Evolutionary conservation across 805 yeast genomes (phyloP), one percentile per base, ranked within the genome.

Genomic region (Lipomyces sp.): DNA sequence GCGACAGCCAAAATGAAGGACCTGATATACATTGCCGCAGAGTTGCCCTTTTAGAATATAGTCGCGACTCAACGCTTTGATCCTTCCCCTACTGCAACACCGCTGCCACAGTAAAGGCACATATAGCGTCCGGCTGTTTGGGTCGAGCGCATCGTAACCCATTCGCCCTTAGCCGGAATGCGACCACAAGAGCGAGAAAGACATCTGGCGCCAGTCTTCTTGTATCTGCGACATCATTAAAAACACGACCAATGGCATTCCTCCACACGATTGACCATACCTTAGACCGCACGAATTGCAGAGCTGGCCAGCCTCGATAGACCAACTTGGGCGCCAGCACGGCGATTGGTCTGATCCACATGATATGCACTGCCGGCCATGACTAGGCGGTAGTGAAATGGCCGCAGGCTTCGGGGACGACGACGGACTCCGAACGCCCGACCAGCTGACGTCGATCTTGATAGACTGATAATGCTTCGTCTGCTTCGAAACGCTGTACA

Each of bases 321-420:
- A 82, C 98, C 98, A 91, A 4, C 95, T 84, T 1, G 98, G 98
- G 65, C 98, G 79, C 98, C 98, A 91, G 69, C 98, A 91, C 3
- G 98, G 98, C 4, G 95, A 86, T 61, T 86, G 93, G 49, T 82
- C 84, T 1, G 93, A 81, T 5, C 89, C 88, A 70, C 98, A 91
- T 4, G 96, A 87, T 26, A 91, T 82, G 65, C 98, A 91, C 46
- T 77, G 78, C 59, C 95, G 50, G 23, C 58, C 52, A 18, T 13
- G 32, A 19, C 13, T 13, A 28, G 41, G 8, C 14, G 38, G 41
- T 16, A 44, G 22, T 6, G 52, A 39, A 8, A 53, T 43, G 14
- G 58, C 33, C 1, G 39, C 24, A 7, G 19, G 51, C 47, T 47
- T 40, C 26, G 59, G 55, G 0, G 57, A 47, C 11, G 56, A 55